Base-by-base conservation (phyloP, 2,329 filamentous ascomycete genomes). In the Passalora sequoiae region DNA sequence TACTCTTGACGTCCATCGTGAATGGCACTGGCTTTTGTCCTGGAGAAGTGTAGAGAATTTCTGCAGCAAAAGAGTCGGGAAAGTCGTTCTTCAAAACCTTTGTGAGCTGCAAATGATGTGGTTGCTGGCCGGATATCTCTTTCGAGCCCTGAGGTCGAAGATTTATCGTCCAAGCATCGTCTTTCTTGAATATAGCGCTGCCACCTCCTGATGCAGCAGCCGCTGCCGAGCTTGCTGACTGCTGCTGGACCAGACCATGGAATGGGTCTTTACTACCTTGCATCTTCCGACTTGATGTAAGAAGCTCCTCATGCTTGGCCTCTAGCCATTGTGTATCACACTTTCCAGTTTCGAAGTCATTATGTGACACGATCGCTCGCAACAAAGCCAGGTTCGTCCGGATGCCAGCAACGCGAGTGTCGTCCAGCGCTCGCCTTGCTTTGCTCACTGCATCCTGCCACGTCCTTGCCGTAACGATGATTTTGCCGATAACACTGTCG, bases 271-370 rank as follows among this genome's bases (percentile, higher is more conserved):
- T 31, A 3, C 22, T 17, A n/a, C 30, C 28, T 7, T 46, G 32
- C 12, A 56, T n/a, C 4, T 29, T 24, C 20, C 47, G 44, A 31
- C 56, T 55, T 2, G 36, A 43, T 12, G 45, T 42, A 1, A 77
- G 56, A 0, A 75, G 64, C 3, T 58, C 50, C 31, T 52, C 32
- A 20, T 81, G 66, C 20, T 73, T 69, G 13, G 56, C 50, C 57
- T 78, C 75, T 1, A 83, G 66, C 80, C 79, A 81, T 52, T 71
- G 70, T 0, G 76, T 81, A 50, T 79, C 73, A 44, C 72, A 74
- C 1, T 49, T 49, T 6, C 74, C 72, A 0, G 59, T 47, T 1
- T 65, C 41, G 50, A 83, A 81, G 30, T 74, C 70, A 1, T 62
- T 51, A 50, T 76, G 73, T 0, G 63, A 61, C 4, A 79, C 62